phyloP scores from a whole-genome alignment of 192 early-diverging fungal species.

The Glomus cerebriforme region DNA sequence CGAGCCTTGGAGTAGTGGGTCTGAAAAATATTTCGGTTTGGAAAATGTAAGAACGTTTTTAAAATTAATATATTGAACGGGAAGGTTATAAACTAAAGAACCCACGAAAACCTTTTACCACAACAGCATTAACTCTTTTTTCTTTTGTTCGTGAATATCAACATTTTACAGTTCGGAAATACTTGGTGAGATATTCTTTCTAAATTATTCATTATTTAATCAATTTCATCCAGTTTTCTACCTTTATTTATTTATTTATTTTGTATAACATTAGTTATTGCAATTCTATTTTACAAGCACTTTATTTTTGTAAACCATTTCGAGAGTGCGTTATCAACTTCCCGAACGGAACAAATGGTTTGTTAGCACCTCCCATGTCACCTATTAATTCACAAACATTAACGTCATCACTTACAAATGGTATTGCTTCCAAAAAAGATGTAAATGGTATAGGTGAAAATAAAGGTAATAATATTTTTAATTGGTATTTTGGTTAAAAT shows the following conservation, averaged over 20 bases:
- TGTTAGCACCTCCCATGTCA: background rate
- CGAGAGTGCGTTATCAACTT: conserved; percentile 88
- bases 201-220: background rate
- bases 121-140: background rate
- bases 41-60: conserved; percentile 30
- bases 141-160: background rate
- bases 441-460: background rate
- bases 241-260: background rate
- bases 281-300: conserved; percentile 93
- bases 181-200: conserved; percentile 3
- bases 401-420: conserved; percentile 37
- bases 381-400: conserved; percentile 41
- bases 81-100: background rate
- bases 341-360: conserved; percentile 46
- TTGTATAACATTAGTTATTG: conserved; percentile 68
- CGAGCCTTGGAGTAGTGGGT: conserved; percentile 12
- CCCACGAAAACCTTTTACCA: background rate
- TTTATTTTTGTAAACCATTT: conserved; percentile 95
- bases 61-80: background rate
- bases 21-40: conserved; percentile 31
- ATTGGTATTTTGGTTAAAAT: background rate
- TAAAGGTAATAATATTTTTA: background rate
- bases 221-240: background rate
- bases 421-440: conserved; percentile 15
- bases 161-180: conserved; percentile 28